Conservation (phyloP, 805 yeast genomes). For the Metschnikowia koreensis region DNA sequence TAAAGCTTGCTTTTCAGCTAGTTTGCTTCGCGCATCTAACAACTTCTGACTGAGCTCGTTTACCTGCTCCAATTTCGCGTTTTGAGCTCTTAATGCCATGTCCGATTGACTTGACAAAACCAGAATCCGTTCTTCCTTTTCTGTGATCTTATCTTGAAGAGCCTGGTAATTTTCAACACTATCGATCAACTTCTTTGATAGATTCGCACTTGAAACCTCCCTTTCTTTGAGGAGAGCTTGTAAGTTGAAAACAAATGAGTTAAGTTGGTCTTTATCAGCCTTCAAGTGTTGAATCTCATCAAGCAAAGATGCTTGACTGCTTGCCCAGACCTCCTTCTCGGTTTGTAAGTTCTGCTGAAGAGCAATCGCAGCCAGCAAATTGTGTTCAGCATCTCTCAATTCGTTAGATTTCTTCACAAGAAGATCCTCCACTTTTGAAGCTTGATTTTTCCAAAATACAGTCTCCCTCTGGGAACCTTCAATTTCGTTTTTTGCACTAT, state of each 20-base stretch:
- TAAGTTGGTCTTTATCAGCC: slow-evolving; percentile 59
- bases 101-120: slow-evolving; percentile 58
- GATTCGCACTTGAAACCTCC: slow-evolving; percentile 48
- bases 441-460: slow-evolving; percentile 41
- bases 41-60: slow-evolving; percentile 52
- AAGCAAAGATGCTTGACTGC: slow-evolving; percentile 49
- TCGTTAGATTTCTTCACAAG: slow-evolving; percentile 45
- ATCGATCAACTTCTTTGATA: slow-evolving; percentile 47
- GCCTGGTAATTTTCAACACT: slow-evolving; percentile 48
- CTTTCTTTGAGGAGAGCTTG: slow-evolving; percentile 64
- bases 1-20: slow-evolving; percentile 39
- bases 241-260: slow-evolving; percentile 54
- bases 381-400: slow-evolving; percentile 50
- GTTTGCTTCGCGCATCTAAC: slow-evolving; percentile 37
- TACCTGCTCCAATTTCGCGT: slow-evolving; percentile 55
- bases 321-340: slow-evolving; percentile 52
- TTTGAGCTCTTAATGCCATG: slow-evolving; percentile 49
- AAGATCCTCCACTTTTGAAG: slow-evolving; percentile 37
- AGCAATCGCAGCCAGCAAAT: slow-evolving; percentile 42
- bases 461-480: slow-evolving; percentile 29
- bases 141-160: slow-evolving; percentile 46
- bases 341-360: slow-evolving; percentile 49
- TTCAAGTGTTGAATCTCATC: slow-evolving; percentile 51
- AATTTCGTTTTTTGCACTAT: slow-evolving; percentile 29
- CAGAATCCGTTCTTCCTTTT: slow-evolving; percentile 52